Evolutionary conservation across 352 stramenopile genomes (phyloP), one percentile per base, ranked within the genome.

Genomic region (Aphanomyces euteiches): DNA sequence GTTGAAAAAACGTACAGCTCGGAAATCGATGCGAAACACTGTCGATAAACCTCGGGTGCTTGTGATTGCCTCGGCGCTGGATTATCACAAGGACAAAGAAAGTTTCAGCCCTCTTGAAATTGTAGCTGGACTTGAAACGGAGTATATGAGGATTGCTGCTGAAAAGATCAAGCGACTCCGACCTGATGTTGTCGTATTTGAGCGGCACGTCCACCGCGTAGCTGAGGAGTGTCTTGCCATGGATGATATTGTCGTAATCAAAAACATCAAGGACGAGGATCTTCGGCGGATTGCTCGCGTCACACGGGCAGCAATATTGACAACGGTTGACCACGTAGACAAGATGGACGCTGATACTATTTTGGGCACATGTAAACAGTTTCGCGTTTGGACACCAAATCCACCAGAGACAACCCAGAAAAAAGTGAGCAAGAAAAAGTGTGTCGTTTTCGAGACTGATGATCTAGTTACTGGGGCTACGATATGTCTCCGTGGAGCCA

Each of bases 141-240:
- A 95, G 78, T 95, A 95, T 73, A 95, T 95, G 88, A 86, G 93
- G 60, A 91, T 95, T 10, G 85, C 92, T n/a, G 87, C 83, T 1
- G 88, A 93, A 65, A 95, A 95, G 61, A 92, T 95, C 47, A 78
- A 92, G 79, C 93, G 84, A 47, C 74, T 94, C 21, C 83, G 83
- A 19, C 88, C 88, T 0, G 88, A 95, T 58, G 92, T 95, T 57
- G 86, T 94, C 28, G 79, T 95, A 76, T 94, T 95, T 57, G 81
- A 85, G 59, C 84, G 86, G 0, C 86, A 95, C 34, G 88, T 95
- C 2, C 86, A 95, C 63, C 82, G 85, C 47, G 88, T 95, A 37
- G 88, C 88, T 7, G 88, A 95, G 70, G 86, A 93, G 36, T 65
- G 93, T 12, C 72, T 95, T 3, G 87, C 82, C 48, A 93, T 89